Conservation (phyloP, 2,329 filamentous ascomycete genomes). For the Aspergillus latus region DNA sequence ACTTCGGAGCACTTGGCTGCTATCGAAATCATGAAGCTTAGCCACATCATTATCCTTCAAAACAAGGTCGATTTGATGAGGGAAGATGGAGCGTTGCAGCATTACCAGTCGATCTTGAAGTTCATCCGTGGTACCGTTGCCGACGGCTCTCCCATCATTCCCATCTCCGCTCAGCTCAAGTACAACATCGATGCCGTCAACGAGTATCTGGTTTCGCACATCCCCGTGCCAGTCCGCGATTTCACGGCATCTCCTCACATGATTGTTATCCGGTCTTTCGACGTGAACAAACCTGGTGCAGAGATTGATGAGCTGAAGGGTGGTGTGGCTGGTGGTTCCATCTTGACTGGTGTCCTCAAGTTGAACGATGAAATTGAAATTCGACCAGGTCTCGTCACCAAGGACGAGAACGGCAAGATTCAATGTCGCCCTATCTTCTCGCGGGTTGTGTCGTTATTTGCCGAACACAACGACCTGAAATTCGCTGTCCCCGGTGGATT, state of each 20-base stretch:
- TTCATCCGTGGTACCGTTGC: conserved; percentile 98
- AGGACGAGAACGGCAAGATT: conserved; percentile 88
- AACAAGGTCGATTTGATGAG: conserved; percentile 99
- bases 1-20: conserved; percentile 98
- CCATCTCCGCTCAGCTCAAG: conserved; percentile 95
- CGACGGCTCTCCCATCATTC: conserved; percentile 91
- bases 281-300: conserved; percentile 99
- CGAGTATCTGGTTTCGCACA: conserved; percentile 92
- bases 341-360: conserved; percentile 95
- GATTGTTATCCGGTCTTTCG: conserved; percentile 99
- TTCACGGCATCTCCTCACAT: conserved; percentile 93
- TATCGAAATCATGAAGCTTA: conserved; percentile 99
- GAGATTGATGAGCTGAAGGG: conserved; percentile 98
- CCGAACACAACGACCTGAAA: conserved; percentile 97
- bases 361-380: conserved; percentile 98
- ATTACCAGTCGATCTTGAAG: conserved; percentile 96
- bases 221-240: conserved; percentile 86
- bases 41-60: conserved; percentile 98
- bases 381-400: conserved; percentile 94
- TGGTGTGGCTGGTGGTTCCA: conserved; percentile 95
- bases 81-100: conserved; percentile 87
- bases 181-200: conserved; percentile 99
- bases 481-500: conserved; percentile 96
- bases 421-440: conserved; percentile 98
- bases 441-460: conserved; percentile 90